Evolutionary conservation across 2,329 filamentous ascomycete species (phyloP), one percentile per base, ranked within the genome.

Genomic region (Paracoccidioides brasiliensis): DNA sequence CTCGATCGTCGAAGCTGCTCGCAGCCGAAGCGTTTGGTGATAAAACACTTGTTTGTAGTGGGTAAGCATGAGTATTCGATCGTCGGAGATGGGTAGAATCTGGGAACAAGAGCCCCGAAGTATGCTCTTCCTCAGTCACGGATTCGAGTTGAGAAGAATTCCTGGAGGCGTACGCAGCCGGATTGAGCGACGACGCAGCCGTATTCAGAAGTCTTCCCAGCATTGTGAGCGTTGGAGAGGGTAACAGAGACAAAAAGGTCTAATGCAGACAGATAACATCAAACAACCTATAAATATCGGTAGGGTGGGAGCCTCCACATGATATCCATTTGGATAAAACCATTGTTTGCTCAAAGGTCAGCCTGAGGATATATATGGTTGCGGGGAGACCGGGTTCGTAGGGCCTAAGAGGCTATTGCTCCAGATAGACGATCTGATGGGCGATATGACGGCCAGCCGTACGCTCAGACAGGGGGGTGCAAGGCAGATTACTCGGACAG

Each of bases 101-200:
- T 38, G 74, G 74, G 58, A 75, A 76, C 54, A 76, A 64, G 48
- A 76, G 67, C 42, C 72, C 71, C 48, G 73, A 73, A 4, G 74
- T 76, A 59, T 76, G 74, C 58, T 74, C 72, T 60, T 76, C 74
- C 58, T 76, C 74, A 1, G 73, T 76, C 30, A 74, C 71, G 30
- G 74, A 76, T 60, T 76, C 74, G 22, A 74, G 69, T 35, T 70
- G 68, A 30, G 67, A 64, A 14, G 67, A 59, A 57, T 67, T 70
- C 55, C 71, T 68, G 45, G 67, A 63, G 43, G 67, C 66, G 57
- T 73, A 72, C 5, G 65, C 46, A n/a, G 70, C 63, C 15, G 72
- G 68, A 60, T 70, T 74, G 54, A 75, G 62, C 22, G 72, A 72
- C 46, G 72, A 72, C 12, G 72, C 72, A 44, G 72, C 71, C 14